Percentiles rank a stretch among this genome's conserved stretches.
Evolutionary conservation across 148 eudicot species (phyloP).

Genomic region (Nyssa sinensis): DNA sequence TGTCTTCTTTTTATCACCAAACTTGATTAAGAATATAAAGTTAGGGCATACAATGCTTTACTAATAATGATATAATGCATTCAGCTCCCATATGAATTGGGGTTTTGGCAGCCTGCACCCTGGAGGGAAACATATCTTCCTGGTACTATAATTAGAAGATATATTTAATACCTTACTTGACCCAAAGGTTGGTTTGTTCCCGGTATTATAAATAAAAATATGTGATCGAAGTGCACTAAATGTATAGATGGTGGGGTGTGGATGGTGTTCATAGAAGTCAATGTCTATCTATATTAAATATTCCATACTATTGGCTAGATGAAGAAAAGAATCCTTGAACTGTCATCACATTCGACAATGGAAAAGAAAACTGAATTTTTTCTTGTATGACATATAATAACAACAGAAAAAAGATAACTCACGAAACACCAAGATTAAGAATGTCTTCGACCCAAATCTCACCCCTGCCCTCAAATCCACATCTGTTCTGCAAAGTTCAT

Average conservation of each 20-base stretch:
- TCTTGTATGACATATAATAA: not conserved
- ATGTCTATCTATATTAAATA: not conserved
- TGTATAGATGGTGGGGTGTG: too few species aligned
- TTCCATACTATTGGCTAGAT: not conserved
- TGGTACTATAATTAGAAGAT: not conserved
- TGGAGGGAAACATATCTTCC: not conserved
- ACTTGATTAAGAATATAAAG: not conserved
- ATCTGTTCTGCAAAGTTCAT: conserved; percentile 71
- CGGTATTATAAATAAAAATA: too few species aligned
- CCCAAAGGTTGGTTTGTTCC: too few species aligned
- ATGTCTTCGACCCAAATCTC: conserved; percentile 93
- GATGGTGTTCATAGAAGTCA: not conserved
- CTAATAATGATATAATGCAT: not conserved
- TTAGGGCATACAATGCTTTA: not conserved
- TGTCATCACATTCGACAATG: not conserved
- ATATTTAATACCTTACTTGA: too few species aligned
- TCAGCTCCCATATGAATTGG: not conserved
- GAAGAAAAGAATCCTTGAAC: conserved; percentile 5
- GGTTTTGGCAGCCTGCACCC: not conserved
- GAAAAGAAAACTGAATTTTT: not conserved
- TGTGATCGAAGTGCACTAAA: too few species aligned
- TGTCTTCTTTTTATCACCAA: not conserved
- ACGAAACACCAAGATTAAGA: conserved; percentile 96
- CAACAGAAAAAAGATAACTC: conserved; percentile 33
- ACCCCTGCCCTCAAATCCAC: conserved; percentile 95